A percentile compares a stretch with the other conserved stretches of the same genome.
phyloP scores from a whole-genome alignment of 2,329 filamentous ascomycete species.

The Xylaria multiplex region DNA sequence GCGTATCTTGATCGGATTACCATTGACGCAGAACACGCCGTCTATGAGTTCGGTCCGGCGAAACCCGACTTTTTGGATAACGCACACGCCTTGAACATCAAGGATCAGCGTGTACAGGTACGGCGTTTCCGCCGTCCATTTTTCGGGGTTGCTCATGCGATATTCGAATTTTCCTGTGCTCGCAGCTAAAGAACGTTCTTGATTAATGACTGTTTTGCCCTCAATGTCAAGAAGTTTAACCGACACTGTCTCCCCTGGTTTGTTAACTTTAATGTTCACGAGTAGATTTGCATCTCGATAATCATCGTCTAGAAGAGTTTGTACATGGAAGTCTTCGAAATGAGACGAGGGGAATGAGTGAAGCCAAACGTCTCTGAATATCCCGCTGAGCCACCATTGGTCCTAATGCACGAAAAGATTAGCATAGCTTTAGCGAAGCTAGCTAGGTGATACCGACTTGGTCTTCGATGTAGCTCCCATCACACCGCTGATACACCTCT shows the following conservation, averaged over 20 bases:
- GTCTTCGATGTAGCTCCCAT: conserved; percentile 78
- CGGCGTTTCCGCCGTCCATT: conserved; percentile 77
- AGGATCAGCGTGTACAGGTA: conserved; percentile 65
- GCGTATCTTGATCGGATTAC: conserved; percentile 70
- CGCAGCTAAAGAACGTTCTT: conserved; percentile 45
- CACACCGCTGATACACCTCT: conserved; percentile 76
- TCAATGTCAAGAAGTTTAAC: conserved; percentile 52
- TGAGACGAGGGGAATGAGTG: conserved; percentile 66
- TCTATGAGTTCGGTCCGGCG: conserved; percentile 69
- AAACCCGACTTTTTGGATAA: conserved; percentile 70
- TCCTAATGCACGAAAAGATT: conserved; percentile 53
- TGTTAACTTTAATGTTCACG: conserved; percentile 57
- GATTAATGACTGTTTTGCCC: conserved; percentile 45
- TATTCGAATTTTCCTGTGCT: conserved; percentile 53
- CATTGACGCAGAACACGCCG: conserved; percentile 72
- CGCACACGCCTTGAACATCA: conserved; percentile 51
- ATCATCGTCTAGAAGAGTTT: conserved; percentile 64
- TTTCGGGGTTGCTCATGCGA: conserved; percentile 61
- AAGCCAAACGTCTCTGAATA: conserved; percentile 76
- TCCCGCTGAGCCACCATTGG: conserved; percentile 74
- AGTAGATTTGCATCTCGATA: conserved; percentile 64
- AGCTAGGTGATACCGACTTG: conserved; percentile 51
- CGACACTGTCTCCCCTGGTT: conserved; percentile 44
- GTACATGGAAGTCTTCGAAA: conserved; percentile 66
- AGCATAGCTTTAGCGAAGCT: conserved; percentile 10